Base-by-base conservation (phyloP, 495 filamentous ascomycete species). In the Neurospora terricola region DNA sequence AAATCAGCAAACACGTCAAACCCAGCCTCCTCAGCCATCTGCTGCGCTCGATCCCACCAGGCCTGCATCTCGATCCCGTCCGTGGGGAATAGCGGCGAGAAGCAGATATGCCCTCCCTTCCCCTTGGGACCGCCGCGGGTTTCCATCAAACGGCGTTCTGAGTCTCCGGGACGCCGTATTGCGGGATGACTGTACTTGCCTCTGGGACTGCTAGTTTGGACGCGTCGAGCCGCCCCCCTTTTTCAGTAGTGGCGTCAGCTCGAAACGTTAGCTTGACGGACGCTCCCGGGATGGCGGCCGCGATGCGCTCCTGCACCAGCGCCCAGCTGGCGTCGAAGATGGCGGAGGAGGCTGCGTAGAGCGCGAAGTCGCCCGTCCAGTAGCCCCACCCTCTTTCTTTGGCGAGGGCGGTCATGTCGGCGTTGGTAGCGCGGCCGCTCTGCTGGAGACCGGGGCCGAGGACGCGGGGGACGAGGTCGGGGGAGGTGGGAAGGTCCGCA, bases 291-390 rank as follows among this genome's bases (percentile, higher is more conserved):
- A 83, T 83, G 38, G 69, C 76, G 4, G 78, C 80, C 42, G 79
- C 78, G 45, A 80, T 77, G 38, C 75, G 74, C 9, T 76, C 70
- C 1, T 74, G 72, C 0, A 80, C 75, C 12, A 78, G 77, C 70
- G 78, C 76, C 14, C 82, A 72, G 68, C 83, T 79, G 39, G 80
- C 75, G 45, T 78, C 83, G 70, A 81, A 75, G 42, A 84, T 75
- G 39, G 83, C 69, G 2, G 72, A 69, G 34, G 74, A 80, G 4
- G 82, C 76, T 5, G 83, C 84, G 73, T 84, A 85, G 10, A 85
- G 78, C 4, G 81, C 83, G 66, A 84, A 85, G 66, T 82, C 81
- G 48, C 77, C 80, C n/a, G 80, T 80, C 82, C 82, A 84, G 70
- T 80, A 80, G 5, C 83, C 83, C 23, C 81, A 10, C 81, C 77